Evolutionary conservation across 352 stramenopile genomes (phyloP).

Genomic region (Phytophthora multivora): DNA sequence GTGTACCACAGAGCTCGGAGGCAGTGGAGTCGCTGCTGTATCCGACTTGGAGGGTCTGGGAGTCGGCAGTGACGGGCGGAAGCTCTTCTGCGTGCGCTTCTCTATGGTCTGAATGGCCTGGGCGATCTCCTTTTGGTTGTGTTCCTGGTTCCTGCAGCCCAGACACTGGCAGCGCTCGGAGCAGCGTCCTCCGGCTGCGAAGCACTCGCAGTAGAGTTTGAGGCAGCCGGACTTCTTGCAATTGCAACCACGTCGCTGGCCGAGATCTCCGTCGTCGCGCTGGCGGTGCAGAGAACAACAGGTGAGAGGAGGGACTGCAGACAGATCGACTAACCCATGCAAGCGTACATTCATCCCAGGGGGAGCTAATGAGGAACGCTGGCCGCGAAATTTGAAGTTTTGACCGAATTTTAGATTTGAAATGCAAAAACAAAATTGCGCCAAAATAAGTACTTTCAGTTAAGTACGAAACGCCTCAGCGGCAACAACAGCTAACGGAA

Average conservation of each 20-base stretch:
- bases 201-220: conserved; percentile 93
- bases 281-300: conserved; percentile 23
- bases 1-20: neutral
- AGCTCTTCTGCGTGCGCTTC: conserved; percentile 56
- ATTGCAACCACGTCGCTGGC: conserved; percentile 83
- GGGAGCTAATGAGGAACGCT: conserved; percentile 1
- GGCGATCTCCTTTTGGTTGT: conserved; percentile 61
- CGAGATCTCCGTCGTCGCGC: neutral
- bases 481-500: too few species aligned
- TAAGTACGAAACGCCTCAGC: too few species aligned
- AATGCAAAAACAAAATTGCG: conserved; percentile 33
- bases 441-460: conserved; percentile 18
- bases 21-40: neutral
- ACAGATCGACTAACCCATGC: neutral
- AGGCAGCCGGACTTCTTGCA: conserved; percentile 97
- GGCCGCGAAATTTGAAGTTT: conserved; percentile 27
- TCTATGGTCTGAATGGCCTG: conserved; percentile 60
- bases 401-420: conserved; percentile 36
- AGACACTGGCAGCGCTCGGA: conserved; percentile 74
- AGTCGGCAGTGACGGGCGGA: conserved; percentile 36
- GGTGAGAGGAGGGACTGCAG: neutral
- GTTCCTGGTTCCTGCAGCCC: conserved; percentile 73
- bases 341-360: conserved; percentile 20
- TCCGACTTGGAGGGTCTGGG: conserved; percentile 16
- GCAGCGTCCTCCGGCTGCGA: conserved; percentile 58